Conservation (phyloP, 768 basidiomycete species). For the Russula abietina region DNA sequence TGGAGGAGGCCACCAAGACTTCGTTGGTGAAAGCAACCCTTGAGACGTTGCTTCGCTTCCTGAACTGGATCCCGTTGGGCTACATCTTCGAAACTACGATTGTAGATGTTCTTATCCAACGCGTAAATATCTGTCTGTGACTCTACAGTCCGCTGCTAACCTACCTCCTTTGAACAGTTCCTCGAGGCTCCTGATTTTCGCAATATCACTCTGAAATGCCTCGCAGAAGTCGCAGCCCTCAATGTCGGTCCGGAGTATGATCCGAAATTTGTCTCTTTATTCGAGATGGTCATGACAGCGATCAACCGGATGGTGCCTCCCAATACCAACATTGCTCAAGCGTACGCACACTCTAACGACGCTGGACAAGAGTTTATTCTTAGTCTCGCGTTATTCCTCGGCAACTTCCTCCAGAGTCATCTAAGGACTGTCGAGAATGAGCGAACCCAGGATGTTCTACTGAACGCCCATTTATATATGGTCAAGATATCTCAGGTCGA, state of each 20-base stretch:
- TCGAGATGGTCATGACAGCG: conserved; percentile 97
- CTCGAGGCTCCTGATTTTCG: conserved; percentile 95
- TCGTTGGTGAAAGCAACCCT: conserved; percentile 91
- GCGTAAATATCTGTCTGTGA: conserved; percentile 51
- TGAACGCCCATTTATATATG: conserved; percentile 97
- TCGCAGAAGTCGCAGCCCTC: conserved; percentile 92
- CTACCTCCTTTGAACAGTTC: conserved; percentile 52
- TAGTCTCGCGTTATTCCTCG: conserved; percentile 94
- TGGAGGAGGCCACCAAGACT: conserved; percentile 95
- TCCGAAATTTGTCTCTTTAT: conserved; percentile 93
- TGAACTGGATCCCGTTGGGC: conserved; percentile 98
- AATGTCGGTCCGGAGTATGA: conserved; percentile 97
- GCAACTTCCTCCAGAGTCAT: conserved; percentile 92
- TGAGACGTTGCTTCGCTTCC: conserved; percentile 89
- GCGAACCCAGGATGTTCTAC: conserved; percentile 81
- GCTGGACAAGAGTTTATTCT: conserved; percentile 94
- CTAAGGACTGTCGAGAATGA: conserved; percentile 92
- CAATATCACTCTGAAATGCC: conserved; percentile 92
- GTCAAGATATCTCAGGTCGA: conserved; percentile 98
- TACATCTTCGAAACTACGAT: conserved; percentile 99
- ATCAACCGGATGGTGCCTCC: conserved; percentile 96
- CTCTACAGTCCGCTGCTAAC: conserved; percentile 15
- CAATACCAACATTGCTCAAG: conserved; percentile 88
- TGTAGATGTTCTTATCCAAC: conserved; percentile 86
- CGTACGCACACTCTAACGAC: conserved; percentile 85